Evolutionary conservation across 495 filamentous ascomycete genomes (phyloP).

Genomic region (Aspergillus indologenus): DNA sequence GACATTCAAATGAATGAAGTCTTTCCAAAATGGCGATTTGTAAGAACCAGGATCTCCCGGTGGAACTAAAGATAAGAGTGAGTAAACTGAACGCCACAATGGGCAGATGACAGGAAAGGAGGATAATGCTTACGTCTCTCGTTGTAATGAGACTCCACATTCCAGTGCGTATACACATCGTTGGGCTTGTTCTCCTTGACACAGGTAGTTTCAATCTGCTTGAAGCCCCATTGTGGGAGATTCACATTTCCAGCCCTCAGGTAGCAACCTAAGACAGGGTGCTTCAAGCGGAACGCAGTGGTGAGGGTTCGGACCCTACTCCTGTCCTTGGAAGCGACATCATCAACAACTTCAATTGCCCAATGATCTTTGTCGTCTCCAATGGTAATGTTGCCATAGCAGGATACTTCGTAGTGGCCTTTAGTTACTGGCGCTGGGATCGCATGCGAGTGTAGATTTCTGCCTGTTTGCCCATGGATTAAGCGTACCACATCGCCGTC

Average conservation of each 20-base stretch:
- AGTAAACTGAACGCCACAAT: conserved; percentile 17
- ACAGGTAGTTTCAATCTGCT: conserved; percentile 97
- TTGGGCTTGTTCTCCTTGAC: conserved; percentile 87
- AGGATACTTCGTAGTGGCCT: conserved; percentile 86
- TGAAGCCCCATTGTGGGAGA: conserved; percentile 98
- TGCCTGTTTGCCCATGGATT: conserved; percentile 92
- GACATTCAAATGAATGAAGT: conserved; percentile 96
- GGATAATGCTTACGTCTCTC: conserved; percentile 76
- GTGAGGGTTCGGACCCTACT: conserved; percentile 89
- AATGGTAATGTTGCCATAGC: conserved; percentile 93
- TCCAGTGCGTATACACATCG: conserved; percentile 98
- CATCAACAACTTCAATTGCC: conserved; percentile 86
- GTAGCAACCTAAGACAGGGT: conserved; percentile 84
- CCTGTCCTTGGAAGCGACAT: conserved; percentile 80
- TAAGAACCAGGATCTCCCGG: conserved; percentile 88
- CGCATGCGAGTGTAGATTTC: conserved; percentile 91
- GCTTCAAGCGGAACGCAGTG: conserved; percentile 85
- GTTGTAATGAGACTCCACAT: conserved; percentile 92
- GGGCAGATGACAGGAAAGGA: not conserved
- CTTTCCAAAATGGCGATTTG: conserved; percentile 92
- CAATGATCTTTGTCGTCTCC: conserved; percentile 99
- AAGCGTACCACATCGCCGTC: conserved; percentile 79
- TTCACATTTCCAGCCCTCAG: conserved; percentile 94
- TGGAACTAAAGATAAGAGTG: conserved; percentile 58
- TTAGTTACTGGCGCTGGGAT: conserved; percentile 88